Evolutionary conservation across 805 yeast genomes (phyloP).

Genomic region (Metschnikowia anglica): DNA sequence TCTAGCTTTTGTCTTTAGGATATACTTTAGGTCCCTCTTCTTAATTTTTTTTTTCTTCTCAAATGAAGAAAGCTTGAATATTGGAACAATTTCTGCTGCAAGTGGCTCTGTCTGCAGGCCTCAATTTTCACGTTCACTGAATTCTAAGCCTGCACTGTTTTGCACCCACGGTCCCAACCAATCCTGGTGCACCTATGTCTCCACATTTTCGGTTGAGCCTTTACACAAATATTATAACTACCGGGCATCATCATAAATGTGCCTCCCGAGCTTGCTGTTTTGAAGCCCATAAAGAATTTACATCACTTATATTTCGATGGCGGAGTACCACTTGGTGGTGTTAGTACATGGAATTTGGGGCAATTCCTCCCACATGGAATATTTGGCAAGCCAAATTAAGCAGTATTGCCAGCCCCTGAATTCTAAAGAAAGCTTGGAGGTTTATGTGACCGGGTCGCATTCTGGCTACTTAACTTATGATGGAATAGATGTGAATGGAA

Average conservation of each 20-base stretch:
- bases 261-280: background rate
- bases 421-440: constrained; percentile 30
- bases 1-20: too few relatives aligned
- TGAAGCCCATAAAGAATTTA: background rate
- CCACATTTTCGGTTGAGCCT: background rate
- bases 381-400: constrained; percentile 13
- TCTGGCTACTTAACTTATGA: constrained; percentile 79
- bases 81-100: too few relatives aligned
- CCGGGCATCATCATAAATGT: background rate
- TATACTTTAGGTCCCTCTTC: too few relatives aligned
- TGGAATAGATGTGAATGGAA: constrained; percentile 83
- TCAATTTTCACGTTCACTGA: background rate
- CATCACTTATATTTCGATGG: too few relatives aligned
- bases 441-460: constrained; percentile 58
- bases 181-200: too few relatives aligned
- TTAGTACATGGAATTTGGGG: constrained; percentile 66
- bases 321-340: constrained; percentile 59
- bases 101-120: too few relatives aligned
- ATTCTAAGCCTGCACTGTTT: background rate
- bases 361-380: constrained; percentile 13
- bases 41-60: too few relatives aligned
- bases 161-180: background rate
- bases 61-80: too few relatives aligned
- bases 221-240: background rate
- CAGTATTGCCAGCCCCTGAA: constrained; percentile 20